Base-by-base conservation (phyloP, 805 yeast species). In the Ogataea trehalophila region DNA sequence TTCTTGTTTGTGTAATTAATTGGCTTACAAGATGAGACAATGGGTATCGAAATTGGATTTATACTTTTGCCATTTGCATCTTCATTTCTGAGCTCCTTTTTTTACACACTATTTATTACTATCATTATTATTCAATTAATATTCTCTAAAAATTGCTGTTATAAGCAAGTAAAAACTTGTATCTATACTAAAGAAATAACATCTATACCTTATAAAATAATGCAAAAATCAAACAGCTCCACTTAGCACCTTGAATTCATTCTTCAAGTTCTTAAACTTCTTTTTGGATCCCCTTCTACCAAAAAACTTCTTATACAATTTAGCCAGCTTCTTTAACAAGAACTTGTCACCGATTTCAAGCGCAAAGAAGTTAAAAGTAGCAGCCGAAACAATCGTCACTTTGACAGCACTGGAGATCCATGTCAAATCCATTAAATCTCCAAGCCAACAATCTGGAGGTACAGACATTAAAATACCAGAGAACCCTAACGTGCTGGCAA, bases 401-500 rank as follows among this genome's bases (percentile, higher is more conserved):
- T 82, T 83, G 62, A 84, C 81, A 6, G 62, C 52, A 2, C 48
- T 41, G 0, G 87, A 70, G 33, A 85, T 72, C 47, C 73, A 66
- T 0, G 96, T 86, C 56, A 94, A 69, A 59, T 90, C 94, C 80
- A 94, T 83, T 51, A 87, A 67, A 3, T 72, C 63, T 1, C 92
- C 96, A 51, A 84, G 61, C 62, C 72, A 63, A 0, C 83, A 70
- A 13, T 73, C 71, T 4, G 79, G 74, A 42, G 75, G 68, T 5
- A 82, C 67, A 22, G 64, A 55, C 80, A 91, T 83, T 54, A 89
- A 67, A 3, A 64, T 44, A 0, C 74, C 51, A 15, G 92, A 82
- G 9, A 81, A 49, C 5, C 71, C 42, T 0, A 76, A 46, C 0
- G 95, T 77, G 1, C 70, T 49, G 0, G 70, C 52, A 38, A 87